These are phyloP conservation scores for Fusarium multiceps DNA, from an alignment of 2,329 filamentous ascomycete species.

Conservation along the genomic window DNA sequence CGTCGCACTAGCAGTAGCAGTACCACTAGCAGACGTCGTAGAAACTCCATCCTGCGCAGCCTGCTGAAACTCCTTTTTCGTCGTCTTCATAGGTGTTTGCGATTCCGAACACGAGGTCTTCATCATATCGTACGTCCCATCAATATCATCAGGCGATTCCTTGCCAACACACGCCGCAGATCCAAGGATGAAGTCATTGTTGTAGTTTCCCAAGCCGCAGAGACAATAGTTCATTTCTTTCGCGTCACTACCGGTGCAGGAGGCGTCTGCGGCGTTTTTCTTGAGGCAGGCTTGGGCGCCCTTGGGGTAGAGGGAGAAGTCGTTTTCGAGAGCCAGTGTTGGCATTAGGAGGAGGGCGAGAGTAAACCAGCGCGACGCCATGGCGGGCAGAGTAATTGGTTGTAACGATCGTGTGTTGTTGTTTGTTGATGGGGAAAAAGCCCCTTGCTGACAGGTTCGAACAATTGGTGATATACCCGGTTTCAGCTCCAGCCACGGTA, in stretches of 20 bases:
- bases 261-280: conserved; percentile 52
- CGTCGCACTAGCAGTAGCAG: conserved; percentile 5
- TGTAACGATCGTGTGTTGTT: neutral
- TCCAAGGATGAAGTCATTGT: conserved; percentile 60
- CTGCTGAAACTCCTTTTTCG: conserved; percentile 55
- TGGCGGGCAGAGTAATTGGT: conserved; percentile 22
- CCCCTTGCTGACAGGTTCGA: neutral
- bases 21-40: neutral
- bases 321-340: conserved; percentile 42
- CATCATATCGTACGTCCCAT: conserved; percentile 58
- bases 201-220: conserved; percentile 55
- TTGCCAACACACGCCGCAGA: conserved; percentile 60
- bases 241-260: conserved; percentile 56
- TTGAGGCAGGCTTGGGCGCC: conserved; percentile 56
- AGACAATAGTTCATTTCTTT: conserved; percentile 60
- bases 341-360: conserved; percentile 45
- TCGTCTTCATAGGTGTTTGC: conserved; percentile 56
- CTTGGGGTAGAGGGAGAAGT: conserved; percentile 52
- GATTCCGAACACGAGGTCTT: conserved; percentile 57
- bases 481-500: conserved; percentile 32
- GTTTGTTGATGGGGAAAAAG: neutral
- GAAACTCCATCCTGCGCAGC: conserved; percentile 30
- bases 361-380: conserved; percentile 48
- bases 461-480: neutral
- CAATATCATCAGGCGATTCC: conserved; percentile 50